phyloP scores from a whole-genome alignment of 768 basidiomycete species.

The Lactifluus subvellereus region DNA sequence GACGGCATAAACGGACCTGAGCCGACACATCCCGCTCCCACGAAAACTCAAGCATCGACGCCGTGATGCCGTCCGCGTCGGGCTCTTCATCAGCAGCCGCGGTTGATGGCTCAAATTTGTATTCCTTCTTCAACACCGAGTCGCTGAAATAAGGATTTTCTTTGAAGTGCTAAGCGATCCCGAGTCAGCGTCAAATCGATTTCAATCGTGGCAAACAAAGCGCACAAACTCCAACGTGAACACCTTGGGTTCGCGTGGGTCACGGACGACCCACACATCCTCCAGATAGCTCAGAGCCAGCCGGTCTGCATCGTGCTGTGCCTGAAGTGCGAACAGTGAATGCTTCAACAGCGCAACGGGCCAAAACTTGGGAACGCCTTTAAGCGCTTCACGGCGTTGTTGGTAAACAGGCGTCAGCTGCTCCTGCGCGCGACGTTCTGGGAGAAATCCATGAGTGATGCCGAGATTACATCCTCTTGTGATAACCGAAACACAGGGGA shows the following conservation, averaged over 20 bases:
- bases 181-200: constrained; percentile 7
- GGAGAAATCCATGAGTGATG: constrained; percentile 14
- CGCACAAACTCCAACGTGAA: constrained; percentile 88
- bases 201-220: constrained; percentile 25
- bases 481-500: neutral
- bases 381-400: constrained; percentile 60
- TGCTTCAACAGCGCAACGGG: constrained; percentile 79
- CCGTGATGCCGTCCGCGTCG: constrained; percentile 70
- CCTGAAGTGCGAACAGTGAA: constrained; percentile 52
- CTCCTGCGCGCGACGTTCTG: constrained; percentile 61
- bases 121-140: constrained; percentile 74
- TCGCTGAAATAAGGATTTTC: constrained; percentile 81
- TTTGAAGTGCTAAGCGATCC: constrained; percentile 59
- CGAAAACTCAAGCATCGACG: constrained; percentile 72
- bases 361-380: constrained; percentile 76
- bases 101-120: constrained; percentile 57
- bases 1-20: constrained; percentile 38
- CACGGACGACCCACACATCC: constrained; percentile 77
- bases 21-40: constrained; percentile 71
- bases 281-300: constrained; percentile 78
- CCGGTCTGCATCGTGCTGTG: constrained; percentile 70
- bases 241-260: constrained; percentile 67
- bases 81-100: constrained; percentile 49
- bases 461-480: constrained; percentile 1
- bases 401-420: constrained; percentile 58